A percentile compares a stretch with the other conserved stretches of the same genome.
These are phyloP conservation scores for Tolypocladium pustulatum DNA, from an alignment of 2,329 filamentous ascomycete genomes.

Conservation along the genomic window DNA sequence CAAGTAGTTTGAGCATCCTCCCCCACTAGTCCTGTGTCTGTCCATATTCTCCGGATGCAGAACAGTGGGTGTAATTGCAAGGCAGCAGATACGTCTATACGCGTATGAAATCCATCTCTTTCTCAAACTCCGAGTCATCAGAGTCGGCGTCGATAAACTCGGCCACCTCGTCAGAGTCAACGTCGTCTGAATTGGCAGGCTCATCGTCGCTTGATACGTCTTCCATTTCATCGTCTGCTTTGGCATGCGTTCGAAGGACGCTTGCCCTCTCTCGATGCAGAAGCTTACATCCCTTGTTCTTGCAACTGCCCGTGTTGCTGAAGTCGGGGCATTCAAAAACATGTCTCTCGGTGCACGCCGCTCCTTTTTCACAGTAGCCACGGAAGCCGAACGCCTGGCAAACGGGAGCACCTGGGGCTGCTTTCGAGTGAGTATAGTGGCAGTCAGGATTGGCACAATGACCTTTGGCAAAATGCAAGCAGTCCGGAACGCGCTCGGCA, in stretches of 20 bases:
- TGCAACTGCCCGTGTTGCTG: slow-evolving; percentile 80
- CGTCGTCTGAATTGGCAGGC: slow-evolving; percentile 61
- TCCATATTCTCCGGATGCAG: background rate
- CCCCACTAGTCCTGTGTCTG: background rate
- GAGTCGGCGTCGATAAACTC: slow-evolving; percentile 50
- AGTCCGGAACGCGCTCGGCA: slow-evolving; percentile 75
- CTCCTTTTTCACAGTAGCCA: slow-evolving; percentile 81
- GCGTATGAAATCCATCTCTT: slow-evolving; percentile 49
- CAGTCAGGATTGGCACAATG: slow-evolving; percentile 82
- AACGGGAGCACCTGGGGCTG: slow-evolving; percentile 66
- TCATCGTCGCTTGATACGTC: slow-evolving; percentile 75
- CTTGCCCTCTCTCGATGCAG: slow-evolving; percentile 83
- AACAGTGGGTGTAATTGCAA: background rate
- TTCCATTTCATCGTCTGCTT: slow-evolving; percentile 42
- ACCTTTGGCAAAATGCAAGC: slow-evolving; percentile 81
- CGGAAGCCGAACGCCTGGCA: slow-evolving; percentile 77
- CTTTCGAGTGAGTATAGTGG: slow-evolving; percentile 74
- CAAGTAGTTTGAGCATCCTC: background rate
- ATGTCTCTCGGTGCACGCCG: slow-evolving; percentile 69
- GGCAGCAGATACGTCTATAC: slow-evolving; percentile 13
- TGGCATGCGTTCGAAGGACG: slow-evolving; percentile 57
- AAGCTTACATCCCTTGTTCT: slow-evolving; percentile 69
- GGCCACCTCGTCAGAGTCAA: slow-evolving; percentile 66
- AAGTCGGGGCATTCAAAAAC: slow-evolving; percentile 92
- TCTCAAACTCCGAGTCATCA: slow-evolving; percentile 43